These are phyloP conservation scores for Umbelopsis sp. DNA, from an alignment of 192 early-diverging fungal genomes.

Conservation along the genomic window DNA sequence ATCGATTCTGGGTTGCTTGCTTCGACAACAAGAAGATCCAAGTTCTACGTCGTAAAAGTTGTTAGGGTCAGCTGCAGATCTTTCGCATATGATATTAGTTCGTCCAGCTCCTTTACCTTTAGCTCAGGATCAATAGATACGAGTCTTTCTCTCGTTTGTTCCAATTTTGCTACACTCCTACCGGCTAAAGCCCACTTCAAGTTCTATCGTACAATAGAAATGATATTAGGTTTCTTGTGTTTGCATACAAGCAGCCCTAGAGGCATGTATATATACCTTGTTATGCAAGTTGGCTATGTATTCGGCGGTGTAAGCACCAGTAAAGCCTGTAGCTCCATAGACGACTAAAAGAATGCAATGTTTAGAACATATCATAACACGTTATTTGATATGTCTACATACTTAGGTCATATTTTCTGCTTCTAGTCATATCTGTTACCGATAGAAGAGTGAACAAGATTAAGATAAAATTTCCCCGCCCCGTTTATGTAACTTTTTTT, in stretches of 20 bases:
- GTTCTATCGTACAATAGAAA: slow-evolving; percentile 27
- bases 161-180: slow-evolving; percentile 67
- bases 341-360: slow-evolving; percentile 35
- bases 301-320: slow-evolving; percentile 73
- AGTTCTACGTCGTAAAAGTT: slow-evolving; percentile 24
- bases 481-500: not conserved
- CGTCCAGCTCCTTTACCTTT: slow-evolving; percentile 40
- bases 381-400: not conserved
- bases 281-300: slow-evolving; percentile 45
- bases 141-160: slow-evolving; percentile 55
- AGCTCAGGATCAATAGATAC: slow-evolving; percentile 51
- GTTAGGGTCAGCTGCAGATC: not conserved
- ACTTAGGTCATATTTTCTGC: slow-evolving; percentile 58
- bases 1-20: slow-evolving; percentile 60
- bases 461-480: not conserved
- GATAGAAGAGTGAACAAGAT: not conserved
- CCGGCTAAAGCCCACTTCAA: slow-evolving; percentile 82
- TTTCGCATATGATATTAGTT: not conserved
- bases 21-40: slow-evolving; percentile 75
- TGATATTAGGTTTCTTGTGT: not conserved
- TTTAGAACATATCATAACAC: not conserved
- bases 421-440: not conserved
- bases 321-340: slow-evolving; percentile 87
- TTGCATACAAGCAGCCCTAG: slow-evolving; percentile 27
- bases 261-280: slow-evolving; percentile 1